These are phyloP conservation scores for Pichia terricola DNA, from an alignment of 1,139 yeast genomes.

Conservation along the genomic window DNA sequence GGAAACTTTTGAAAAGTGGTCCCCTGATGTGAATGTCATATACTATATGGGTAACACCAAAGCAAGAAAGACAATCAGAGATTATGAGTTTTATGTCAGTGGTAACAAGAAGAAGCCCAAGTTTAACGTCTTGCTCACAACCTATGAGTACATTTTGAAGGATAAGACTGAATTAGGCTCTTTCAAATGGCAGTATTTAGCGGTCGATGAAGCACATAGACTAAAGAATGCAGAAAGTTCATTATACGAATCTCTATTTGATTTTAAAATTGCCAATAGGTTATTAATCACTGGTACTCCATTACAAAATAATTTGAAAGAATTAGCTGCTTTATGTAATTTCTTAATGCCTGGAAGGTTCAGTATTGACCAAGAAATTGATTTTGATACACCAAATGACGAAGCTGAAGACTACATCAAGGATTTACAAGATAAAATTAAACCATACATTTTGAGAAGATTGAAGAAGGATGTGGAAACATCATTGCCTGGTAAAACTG, in stretches of 20 bases:
- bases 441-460: constrained; percentile 87
- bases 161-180: constrained; percentile 74
- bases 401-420: constrained; percentile 85
- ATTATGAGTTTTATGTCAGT: constrained; percentile 65
- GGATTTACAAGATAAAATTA: constrained; percentile 71
- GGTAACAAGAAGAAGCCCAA: constrained; percentile 58
- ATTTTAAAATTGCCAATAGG: constrained; percentile 77
- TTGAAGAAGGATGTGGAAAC: constrained; percentile 96
- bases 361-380: constrained; percentile 74
- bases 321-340: constrained; percentile 87
- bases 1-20: constrained; percentile 95
- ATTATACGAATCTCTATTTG: constrained; percentile 74
- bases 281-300: constrained; percentile 97
- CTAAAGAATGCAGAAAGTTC: constrained; percentile 92
- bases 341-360: constrained; percentile 94
- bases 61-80: constrained; percentile 74
- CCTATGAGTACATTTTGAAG: constrained; percentile 90
- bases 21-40: constrained; percentile 90
- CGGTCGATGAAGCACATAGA: constrained; percentile 98
- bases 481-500: constrained; percentile 90
- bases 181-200: constrained; percentile 90
- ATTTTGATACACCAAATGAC: constrained; percentile 78
- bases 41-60: constrained; percentile 88
- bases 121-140: constrained; percentile 81
- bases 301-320: constrained; percentile 88